These are phyloP conservation scores for Tilletia caries DNA, from an alignment of 1,284 basidiomycete species.

Conservation along the genomic window DNA sequence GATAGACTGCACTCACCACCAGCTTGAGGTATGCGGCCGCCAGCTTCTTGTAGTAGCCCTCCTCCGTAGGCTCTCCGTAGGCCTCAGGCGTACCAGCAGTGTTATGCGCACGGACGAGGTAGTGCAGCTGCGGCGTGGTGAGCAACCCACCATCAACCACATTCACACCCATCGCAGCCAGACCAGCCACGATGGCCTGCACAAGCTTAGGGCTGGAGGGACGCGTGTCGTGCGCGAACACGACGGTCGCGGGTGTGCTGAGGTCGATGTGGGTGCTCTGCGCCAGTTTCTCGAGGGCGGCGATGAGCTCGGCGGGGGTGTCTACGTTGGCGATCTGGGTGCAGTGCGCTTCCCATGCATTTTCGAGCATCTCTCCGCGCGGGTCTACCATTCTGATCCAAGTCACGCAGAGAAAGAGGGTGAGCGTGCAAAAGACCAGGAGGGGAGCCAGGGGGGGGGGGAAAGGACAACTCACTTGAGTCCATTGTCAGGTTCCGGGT, in stretches of 20 bases:
- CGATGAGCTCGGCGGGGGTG: constrained; percentile 69
- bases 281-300: constrained; percentile 67
- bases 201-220: constrained; percentile 82
- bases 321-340: constrained; percentile 83
- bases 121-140: constrained; percentile 93
- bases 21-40: constrained; percentile 80
- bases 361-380: constrained; percentile 97
- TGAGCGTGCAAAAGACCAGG: constrained; percentile 1
- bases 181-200: constrained; percentile 75
- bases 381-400: constrained; percentile 97
- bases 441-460: background rate
- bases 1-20: constrained; percentile 62
- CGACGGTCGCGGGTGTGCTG: constrained; percentile 71
- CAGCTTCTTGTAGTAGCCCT: constrained; percentile 84
- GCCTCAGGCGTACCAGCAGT: constrained; percentile 67
- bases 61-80: constrained; percentile 78
- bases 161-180: constrained; percentile 64
- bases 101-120: constrained; percentile 86
- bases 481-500: constrained; percentile 75
- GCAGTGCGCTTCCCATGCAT: constrained; percentile 86
- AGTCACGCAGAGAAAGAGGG: constrained; percentile 14
- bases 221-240: constrained; percentile 90
- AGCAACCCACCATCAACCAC: constrained; percentile 66
- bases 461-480: background rate
- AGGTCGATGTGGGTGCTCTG: constrained; percentile 72